Base-by-base conservation (phyloP, 345 rosid genomes). In the Capsella bursapastoris region DNA sequence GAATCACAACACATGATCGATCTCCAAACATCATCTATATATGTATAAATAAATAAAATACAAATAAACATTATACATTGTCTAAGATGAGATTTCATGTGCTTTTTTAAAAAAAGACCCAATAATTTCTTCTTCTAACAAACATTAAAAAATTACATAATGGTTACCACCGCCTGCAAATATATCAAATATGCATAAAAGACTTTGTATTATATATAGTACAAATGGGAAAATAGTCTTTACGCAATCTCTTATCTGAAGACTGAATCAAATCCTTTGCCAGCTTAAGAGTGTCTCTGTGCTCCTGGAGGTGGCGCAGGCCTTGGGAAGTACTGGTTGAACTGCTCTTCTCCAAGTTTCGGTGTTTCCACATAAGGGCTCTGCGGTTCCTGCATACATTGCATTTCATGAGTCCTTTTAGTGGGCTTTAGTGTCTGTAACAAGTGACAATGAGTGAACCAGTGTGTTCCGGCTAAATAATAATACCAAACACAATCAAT, bases 321-420 rank as follows among this genome's bases (percentile, higher is more conserved):
- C 82, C 79, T 83, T 34, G 95, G 97, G 76, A 94, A 87, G 80
- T 71, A 67, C 22, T 31, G 9, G 71, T 71, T 75, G 57, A 82
- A 74, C 49, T 74, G 80, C 53, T 73, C 67, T 11, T 87, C 88
- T 65, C 76, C 81, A 57, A 89, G 44, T 27, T 78, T 79, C 4
- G 92, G 96, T 68, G 91, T 79, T 80, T 91, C 94, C 84, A 93
- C 91, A 74, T 93, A 93, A 2, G 96, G 96, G 70, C 88, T 89
- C 80, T 84, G 74, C 10, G 80, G 76, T 64, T 79, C 82, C 78
- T 74, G 7, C 50, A 72, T 6, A 64, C 57, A 45, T 34, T 71
- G 15, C 32, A 27, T 44, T 51, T 13, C 57, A 64, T 53, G 47
- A 43, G n/a, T 43, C 15, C 15, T 43, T 22, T 22, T 22, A 22